Conservation (phyloP, 2,329 filamentous ascomycete genomes). For the Trichocomaceae sp. region DNA sequence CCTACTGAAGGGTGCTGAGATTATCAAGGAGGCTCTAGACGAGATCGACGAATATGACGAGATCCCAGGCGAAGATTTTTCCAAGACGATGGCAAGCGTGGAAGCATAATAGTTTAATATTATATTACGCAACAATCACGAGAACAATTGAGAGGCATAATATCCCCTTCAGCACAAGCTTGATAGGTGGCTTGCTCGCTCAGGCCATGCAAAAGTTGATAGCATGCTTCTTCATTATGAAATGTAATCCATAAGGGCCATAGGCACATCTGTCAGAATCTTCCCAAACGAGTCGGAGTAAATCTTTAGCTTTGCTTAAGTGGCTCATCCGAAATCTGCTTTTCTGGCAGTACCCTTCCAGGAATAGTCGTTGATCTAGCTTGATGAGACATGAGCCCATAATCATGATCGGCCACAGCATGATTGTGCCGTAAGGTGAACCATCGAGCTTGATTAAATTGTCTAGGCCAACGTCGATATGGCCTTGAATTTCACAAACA, state of each 20-base stretch:
- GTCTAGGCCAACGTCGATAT: not conserved
- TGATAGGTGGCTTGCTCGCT: not conserved
- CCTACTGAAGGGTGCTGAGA: not conserved
- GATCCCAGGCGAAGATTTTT: not conserved
- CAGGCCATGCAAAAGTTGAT: not conserved
- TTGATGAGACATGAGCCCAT: not conserved
- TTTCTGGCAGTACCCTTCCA: not conserved
- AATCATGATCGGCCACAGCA: not conserved
- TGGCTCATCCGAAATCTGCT: not conserved
- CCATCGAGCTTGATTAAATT: not conserved
- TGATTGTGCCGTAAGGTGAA: not conserved
- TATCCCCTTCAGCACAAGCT: not conserved
- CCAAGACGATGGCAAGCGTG: not conserved
- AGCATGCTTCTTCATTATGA: not conserved
- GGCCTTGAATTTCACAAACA: not conserved
- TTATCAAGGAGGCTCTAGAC: not conserved
- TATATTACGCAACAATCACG: not conserved
- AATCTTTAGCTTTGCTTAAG: not conserved
- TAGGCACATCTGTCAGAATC: not conserved
- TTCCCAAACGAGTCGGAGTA: not conserved
- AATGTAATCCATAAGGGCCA: constrained; percentile 1
- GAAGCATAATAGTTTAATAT: constrained; percentile 8
- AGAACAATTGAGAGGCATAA: not conserved
- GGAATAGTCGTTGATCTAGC: not conserved
- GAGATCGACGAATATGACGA: not conserved